Base-by-base conservation (phyloP, 176 grass and related monocot genomes). In the bread wheat (Triticum aestivum) region DNA sequence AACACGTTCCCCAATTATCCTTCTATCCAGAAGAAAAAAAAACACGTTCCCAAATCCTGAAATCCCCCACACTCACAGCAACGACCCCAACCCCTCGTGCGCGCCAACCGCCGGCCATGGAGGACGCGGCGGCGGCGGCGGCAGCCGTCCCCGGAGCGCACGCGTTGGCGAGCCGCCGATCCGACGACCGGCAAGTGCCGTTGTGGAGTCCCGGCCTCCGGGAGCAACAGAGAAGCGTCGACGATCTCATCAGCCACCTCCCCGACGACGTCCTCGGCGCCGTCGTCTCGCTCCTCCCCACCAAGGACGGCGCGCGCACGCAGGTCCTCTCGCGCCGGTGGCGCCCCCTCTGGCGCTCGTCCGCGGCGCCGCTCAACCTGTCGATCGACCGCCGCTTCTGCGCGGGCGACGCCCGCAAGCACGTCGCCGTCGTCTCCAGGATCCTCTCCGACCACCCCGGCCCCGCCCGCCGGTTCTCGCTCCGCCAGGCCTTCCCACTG, bases 31-130 rank as follows among this genome's bases (percentile, higher is more conserved):
- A 18, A 54, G 15, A 54, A 18, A 18, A 17, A 51, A 54, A 54
- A 54, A 18, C 15, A 54, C 15, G 15, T 18, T 54, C 51, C 51
- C 51, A 54, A 54, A 54, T 54, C 51, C 51, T 1, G 51, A 18
- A 54, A 59, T 59, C 20, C 56, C 56, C 56, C 56, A 59, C 56
- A 59, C 56, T 59, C 56, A 18, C 56, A 59, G 56, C 56, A 8
- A 21, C 56, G 0, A n/a, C 69, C 17, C 68, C 18, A 72, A 5
- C 69, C 35, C 37, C 35, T 38, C 69, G 69, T 59, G 20, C 56
- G 56, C 56, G 56, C 56, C 56, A 59, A 59, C 69, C 69, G 69
- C 69, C 69, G 37, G 37, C 37, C 69, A 69, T 69, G 66, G 66
- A 69, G 0, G 17, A 37, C 66, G 15, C 66, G 66, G 66, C 66